A percentile compares a stretch with the other conserved stretches of the same genome.
Evolutionary conservation across 345 rosid genomes (phyloP).

Genomic region (Gossypium ekmanianum): DNA sequence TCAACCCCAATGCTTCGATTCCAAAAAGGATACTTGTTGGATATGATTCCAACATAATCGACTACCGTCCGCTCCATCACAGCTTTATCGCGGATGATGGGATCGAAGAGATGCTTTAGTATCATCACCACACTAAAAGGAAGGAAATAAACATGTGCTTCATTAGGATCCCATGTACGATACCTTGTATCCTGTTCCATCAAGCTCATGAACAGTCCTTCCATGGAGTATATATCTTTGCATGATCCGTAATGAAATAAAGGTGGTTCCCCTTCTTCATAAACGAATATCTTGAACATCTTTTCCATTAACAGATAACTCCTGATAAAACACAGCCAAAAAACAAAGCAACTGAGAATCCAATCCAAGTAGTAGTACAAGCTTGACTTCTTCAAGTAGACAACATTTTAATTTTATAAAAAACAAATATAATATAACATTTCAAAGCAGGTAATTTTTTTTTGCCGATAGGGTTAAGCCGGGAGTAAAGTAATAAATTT

Average conservation of each 20-base stretch:
- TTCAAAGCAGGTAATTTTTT: too few species aligned
- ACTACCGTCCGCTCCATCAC: constrained; percentile 43
- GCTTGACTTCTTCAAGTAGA: too few species aligned
- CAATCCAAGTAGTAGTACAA: too few species aligned
- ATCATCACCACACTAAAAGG: constrained; percentile 71
- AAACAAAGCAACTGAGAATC: too few species aligned
- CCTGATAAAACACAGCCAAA: constrained; percentile 22
- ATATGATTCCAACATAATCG: constrained; percentile 44
- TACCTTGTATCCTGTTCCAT: constrained; percentile 44
- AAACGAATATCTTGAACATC: constrained; percentile 51
- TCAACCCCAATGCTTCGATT: constrained; percentile 76
- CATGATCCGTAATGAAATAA: constrained; percentile 59
- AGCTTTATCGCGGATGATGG: constrained; percentile 29
- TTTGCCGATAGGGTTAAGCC: too few species aligned
- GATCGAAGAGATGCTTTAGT: constrained; percentile 49
- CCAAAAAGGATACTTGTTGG: constrained; percentile 60
- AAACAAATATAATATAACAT: too few species aligned
- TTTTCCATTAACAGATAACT: constrained; percentile 62
- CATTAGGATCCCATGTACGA: constrained; percentile 42
- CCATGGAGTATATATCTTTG: constrained; percentile 59
- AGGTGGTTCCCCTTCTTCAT: constrained; percentile 70
- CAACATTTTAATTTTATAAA: too few species aligned
- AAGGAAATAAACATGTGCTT: constrained; percentile 63
- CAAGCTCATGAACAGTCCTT: constrained; percentile 51
- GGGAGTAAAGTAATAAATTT: too few species aligned